Evolutionary conservation across 805 yeast species (phyloP).

Genomic region (Candida berthetii): DNA sequence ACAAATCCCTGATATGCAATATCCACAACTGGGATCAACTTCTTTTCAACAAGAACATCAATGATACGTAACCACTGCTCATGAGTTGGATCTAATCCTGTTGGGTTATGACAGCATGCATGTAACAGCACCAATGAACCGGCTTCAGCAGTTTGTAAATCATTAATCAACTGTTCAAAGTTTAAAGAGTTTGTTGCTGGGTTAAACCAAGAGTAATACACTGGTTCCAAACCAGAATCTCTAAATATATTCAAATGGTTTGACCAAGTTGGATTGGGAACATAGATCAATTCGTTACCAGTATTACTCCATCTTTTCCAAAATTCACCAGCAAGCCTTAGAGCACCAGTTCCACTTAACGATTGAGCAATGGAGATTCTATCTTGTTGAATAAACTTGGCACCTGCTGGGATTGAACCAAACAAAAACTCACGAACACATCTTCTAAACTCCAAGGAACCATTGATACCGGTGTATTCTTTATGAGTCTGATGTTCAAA

Average conservation of each 20-base stretch:
- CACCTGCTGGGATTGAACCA: constrained; percentile 56
- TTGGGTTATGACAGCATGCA: constrained; percentile 97
- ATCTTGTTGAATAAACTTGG: constrained; percentile 42
- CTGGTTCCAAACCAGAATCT: constrained; percentile 61
- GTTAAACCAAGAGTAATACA: constrained; percentile 69
- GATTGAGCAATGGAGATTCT: constrained; percentile 84
- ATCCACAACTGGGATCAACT: constrained; percentile 78
- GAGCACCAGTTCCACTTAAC: constrained; percentile 92
- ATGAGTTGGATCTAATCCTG: constrained; percentile 84
- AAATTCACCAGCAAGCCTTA: constrained; percentile 80
- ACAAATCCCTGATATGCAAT: constrained; percentile 96
- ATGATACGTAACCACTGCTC: constrained; percentile 79
- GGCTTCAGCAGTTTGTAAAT: constrained; percentile 45
- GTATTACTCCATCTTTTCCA: constrained; percentile 46
- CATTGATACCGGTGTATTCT: constrained; percentile 85
- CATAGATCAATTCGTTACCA: constrained; percentile 36
- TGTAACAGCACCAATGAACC: constrained; percentile 73
- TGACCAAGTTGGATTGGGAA: constrained; percentile 93
- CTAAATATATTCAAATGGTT: constrained; percentile 80
- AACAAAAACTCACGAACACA: constrained; percentile 68
- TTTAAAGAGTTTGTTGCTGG: constrained; percentile 54
- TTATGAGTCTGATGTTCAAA: constrained; percentile 47
- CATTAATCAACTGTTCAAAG: constrained; percentile 54
- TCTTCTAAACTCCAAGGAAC: constrained; percentile 60
- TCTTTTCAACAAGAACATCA: constrained; percentile 49